These are phyloP conservation scores for Apiospora malaysiana DNA, from an alignment of 2,329 filamentous ascomycete genomes.

Conservation along the genomic window DNA sequence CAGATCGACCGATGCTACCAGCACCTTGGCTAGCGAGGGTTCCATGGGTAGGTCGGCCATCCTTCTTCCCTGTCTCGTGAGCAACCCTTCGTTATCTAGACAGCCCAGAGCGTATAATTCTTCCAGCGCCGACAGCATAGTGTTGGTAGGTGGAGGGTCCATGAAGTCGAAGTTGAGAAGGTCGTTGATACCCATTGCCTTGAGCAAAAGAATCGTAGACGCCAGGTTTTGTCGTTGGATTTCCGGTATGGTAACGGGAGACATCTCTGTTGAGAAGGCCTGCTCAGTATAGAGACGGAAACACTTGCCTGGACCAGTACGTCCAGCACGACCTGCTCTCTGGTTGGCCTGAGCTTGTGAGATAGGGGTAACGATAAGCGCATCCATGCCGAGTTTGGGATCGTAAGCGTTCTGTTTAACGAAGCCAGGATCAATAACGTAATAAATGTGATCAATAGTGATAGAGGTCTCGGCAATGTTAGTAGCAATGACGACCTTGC, in stretches of 20 bases:
- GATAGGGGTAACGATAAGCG: constrained; percentile 92
- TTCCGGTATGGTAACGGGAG: constrained; percentile 93
- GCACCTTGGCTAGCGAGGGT: constrained; percentile 84
- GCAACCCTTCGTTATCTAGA: constrained; percentile 90
- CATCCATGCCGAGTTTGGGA: constrained; percentile 97
- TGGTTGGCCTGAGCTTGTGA: constrained; percentile 97
- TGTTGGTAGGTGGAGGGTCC: constrained; percentile 97
- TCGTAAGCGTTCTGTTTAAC: constrained; percentile 98
- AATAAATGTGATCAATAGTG: constrained; percentile 97
- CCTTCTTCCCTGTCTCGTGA: constrained; percentile 90
- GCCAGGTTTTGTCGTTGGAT: constrained; percentile 95
- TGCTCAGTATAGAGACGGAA: constrained; percentile 95
- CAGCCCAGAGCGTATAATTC: constrained; percentile 92
- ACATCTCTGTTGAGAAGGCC: constrained; percentile 95
- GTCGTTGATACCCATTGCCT: constrained; percentile 99
- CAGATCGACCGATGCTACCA: constrained; percentile 87
- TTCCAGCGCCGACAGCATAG: constrained; percentile 94
- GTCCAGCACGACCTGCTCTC: constrained; percentile 86
- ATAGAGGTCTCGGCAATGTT: constrained; percentile 99
- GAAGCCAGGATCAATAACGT: constrained; percentile 95
- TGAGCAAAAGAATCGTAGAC: constrained; percentile 94
- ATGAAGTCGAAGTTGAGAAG: constrained; percentile 98
- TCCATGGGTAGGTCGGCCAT: constrained; percentile 99
- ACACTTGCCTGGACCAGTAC: constrained; percentile 94
- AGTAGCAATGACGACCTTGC: constrained; percentile 96